phyloP scores from a whole-genome alignment of 1,284 basidiomycete genomes.

The Trichosporon faecale region DNA sequence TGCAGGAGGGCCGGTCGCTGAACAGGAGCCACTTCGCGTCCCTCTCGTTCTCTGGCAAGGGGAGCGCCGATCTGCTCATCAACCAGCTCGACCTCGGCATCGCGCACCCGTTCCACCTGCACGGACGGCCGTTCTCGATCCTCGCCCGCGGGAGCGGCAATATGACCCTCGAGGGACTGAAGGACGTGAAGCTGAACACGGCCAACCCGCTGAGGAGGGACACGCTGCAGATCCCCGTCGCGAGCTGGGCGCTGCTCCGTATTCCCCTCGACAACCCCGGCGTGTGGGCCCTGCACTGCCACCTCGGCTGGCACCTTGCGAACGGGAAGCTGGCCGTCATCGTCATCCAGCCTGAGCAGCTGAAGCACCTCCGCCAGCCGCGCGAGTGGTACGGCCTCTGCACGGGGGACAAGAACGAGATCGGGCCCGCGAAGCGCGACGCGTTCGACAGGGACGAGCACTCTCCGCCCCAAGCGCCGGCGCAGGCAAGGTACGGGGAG shows the following conservation, averaged over 20 bases:
- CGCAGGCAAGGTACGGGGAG: neutral
- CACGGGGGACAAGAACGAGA: neutral
- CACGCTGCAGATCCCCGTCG: constrained; percentile 21
- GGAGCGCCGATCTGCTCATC: constrained; percentile 26
- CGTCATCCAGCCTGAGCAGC: constrained; percentile 27
- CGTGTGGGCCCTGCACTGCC: constrained; percentile 33
- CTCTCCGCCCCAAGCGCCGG: neutral
- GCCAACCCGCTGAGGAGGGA: neutral
- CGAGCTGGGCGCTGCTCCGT: constrained; percentile 33
- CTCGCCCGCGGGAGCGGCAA: constrained; percentile 43
- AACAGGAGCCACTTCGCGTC: constrained; percentile 23
- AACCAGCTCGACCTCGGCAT: constrained; percentile 45
- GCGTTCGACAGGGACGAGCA: neutral
- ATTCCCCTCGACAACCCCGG: constrained; percentile 31
- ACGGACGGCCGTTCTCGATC: constrained; percentile 36
- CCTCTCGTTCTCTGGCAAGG: neutral
- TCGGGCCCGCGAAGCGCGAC: neutral
- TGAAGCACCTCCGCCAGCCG: constrained; percentile 18
- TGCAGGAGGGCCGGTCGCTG: constrained; percentile 29
- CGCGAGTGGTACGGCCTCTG: constrained; percentile 26
- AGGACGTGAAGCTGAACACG: neutral
- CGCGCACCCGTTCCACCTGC: constrained; percentile 50
- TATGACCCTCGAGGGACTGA: constrained; percentile 16
- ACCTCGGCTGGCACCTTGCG: constrained; percentile 31
- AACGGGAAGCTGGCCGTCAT: constrained; percentile 20